Conservation (phyloP, 352 stramenopile species). For the Globisporangium iwayamae region DNA sequence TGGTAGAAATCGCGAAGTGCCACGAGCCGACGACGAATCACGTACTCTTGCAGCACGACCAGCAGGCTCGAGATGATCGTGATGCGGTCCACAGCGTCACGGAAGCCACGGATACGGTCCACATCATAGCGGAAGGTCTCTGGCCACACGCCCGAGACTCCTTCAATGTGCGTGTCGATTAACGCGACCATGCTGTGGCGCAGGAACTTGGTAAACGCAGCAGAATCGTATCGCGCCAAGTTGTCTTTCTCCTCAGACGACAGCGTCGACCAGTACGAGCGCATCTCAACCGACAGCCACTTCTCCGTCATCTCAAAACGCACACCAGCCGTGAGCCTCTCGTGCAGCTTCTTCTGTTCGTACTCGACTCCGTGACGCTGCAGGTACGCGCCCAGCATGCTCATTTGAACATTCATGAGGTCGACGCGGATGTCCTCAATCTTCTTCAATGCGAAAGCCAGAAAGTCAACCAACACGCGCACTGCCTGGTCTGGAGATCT, state of each 20-base stretch:
- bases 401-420: constrained; percentile 55
- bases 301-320: constrained; percentile 39
- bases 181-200: constrained; percentile 42
- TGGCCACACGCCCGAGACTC: constrained; percentile 38
- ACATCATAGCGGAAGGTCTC: constrained; percentile 65
- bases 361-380: constrained; percentile 58
- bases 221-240: constrained; percentile 27
- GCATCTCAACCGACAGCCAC: constrained; percentile 46
- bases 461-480: constrained; percentile 50
- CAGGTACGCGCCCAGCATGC: constrained; percentile 50
- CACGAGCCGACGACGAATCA: constrained; percentile 27
- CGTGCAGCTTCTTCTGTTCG: constrained; percentile 50
- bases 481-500: constrained; percentile 7
- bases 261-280: constrained; percentile 26
- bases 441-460: constrained; percentile 64
- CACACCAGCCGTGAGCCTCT: constrained; percentile 23
- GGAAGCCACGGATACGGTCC: constrained; percentile 44
- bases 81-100: constrained; percentile 56
- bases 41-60: constrained; percentile 56
- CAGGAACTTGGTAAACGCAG: constrained; percentile 45
- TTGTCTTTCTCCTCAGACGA: constrained; percentile 18
- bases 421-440: constrained; percentile 63
- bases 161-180: constrained; percentile 52
- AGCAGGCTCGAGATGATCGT: constrained; percentile 54
- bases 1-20: constrained; percentile 30